Evolutionary conservation across 306 rosid species (phyloP).

Genomic region (Oemleria cerasiformis): DNA sequence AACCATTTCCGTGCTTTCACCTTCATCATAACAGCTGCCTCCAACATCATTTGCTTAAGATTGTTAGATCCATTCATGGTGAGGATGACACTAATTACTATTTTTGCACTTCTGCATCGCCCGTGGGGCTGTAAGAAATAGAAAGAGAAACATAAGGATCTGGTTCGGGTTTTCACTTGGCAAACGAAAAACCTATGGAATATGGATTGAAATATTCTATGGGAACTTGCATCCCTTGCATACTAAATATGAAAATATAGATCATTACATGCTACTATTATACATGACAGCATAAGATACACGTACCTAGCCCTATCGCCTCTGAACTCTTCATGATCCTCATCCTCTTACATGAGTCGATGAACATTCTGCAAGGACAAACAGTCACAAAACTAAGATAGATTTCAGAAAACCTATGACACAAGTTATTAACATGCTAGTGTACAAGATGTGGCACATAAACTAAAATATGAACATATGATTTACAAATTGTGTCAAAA

Average conservation of each 20-base stretch:
- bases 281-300: not conserved
- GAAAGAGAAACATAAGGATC: constrained; percentile 1
- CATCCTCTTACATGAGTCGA: constrained; percentile 73
- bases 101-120: constrained; percentile 80
- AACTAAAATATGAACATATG: not conserved
- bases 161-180: not conserved
- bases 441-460: too few species aligned
- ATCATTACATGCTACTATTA: not conserved
- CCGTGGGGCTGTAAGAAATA: constrained; percentile 70
- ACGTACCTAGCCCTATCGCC: constrained; percentile 82
- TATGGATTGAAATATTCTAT: too few species aligned
- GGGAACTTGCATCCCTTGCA: too few species aligned
- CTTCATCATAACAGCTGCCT: constrained; percentile 17
- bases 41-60: constrained; percentile 29
- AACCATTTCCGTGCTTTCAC: not conserved
- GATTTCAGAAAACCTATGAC: not conserved
- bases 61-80: constrained; percentile 30
- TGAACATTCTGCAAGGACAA: constrained; percentile 74
- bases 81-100: constrained; percentile 35
- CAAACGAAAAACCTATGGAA: too few species aligned
- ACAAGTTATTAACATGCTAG: not conserved
- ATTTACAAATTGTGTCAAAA: constrained; percentile 1
- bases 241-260: not conserved
- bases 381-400: constrained; percentile 12
- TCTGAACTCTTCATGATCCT: constrained; percentile 98